These are phyloP conservation scores for Leishmania aethiopica DNA, from an alignment of 208 protist species.

Conservation along the genomic window DNA sequence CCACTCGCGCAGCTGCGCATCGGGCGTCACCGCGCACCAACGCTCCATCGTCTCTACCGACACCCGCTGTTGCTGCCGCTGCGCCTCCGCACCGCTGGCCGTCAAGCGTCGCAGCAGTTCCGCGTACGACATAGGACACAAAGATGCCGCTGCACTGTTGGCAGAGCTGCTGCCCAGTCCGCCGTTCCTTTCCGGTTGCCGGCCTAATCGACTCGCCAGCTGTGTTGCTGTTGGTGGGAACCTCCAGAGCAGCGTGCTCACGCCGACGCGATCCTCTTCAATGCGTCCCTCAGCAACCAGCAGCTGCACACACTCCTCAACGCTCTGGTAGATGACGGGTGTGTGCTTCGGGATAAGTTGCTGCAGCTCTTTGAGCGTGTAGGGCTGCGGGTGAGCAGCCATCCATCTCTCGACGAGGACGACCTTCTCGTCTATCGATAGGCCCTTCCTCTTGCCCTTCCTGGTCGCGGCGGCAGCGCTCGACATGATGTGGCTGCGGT, in stretches of 20 bases:
- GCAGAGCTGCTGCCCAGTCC: background rate
- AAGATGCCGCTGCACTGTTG: background rate
- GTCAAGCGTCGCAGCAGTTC: constrained; percentile 19
- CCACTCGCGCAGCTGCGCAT: constrained; percentile 12
- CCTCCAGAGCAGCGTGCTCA: constrained; percentile 80
- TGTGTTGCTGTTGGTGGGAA: constrained; percentile 44
- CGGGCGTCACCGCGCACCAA: constrained; percentile 2
- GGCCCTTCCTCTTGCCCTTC: constrained; percentile 62
- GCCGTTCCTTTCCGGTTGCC: background rate
- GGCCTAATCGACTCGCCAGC: background rate
- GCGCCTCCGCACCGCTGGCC: background rate
- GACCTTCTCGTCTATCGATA: constrained; percentile 89
- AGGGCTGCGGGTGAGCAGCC: constrained; percentile 55
- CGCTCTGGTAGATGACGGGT: constrained; percentile 80
- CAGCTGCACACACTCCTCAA: constrained; percentile 81
- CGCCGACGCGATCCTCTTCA: constrained; percentile 71
- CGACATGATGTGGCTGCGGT: background rate
- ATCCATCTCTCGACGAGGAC: constrained; percentile 68
- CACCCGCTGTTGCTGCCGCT: background rate
- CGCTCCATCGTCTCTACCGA: background rate
- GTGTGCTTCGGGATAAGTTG: constrained; percentile 64
- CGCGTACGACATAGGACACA: constrained; percentile 1
- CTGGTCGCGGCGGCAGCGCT: constrained; percentile 22
- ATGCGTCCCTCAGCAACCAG: constrained; percentile 75
- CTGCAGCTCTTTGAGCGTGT: constrained; percentile 83